A percentile compares a stretch with the other conserved stretches of the same genome.
phyloP scores from a whole-genome alignment of 2,329 filamentous ascomycete genomes.

The Diaporthe ampelina region DNA sequence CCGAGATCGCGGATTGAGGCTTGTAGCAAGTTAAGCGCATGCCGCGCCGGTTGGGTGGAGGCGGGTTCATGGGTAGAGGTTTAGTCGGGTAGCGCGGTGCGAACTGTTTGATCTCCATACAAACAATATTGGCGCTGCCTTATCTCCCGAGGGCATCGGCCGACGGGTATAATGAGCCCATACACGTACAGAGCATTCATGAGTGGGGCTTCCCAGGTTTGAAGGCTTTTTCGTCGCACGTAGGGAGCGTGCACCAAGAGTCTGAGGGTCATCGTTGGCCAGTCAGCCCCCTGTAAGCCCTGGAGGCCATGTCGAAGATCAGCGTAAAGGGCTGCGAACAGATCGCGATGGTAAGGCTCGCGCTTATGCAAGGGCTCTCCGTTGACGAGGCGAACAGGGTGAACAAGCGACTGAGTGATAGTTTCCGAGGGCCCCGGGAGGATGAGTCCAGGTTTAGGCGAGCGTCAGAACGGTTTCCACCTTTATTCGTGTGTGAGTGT shows the following conservation, averaged over 20 bases:
- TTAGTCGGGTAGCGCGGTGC: background rate
- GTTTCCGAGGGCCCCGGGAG: conserved; percentile 22
- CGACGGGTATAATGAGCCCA: background rate
- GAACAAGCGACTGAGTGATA: background rate
- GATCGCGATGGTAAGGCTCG: background rate
- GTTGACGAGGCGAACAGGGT: background rate
- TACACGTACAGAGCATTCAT: background rate
- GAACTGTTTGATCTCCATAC: background rate
- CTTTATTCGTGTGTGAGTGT: background rate
- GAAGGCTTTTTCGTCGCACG: background rate
- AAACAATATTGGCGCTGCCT: background rate
- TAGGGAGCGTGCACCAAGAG: too few species aligned
- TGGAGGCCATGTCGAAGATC: background rate
- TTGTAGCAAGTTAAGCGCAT: conserved; percentile 8
- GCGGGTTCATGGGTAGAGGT: background rate
- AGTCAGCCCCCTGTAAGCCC: background rate
- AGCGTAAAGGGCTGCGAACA: conserved; percentile 6
- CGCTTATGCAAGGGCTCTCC: conserved; percentile 16
- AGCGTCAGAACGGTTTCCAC: conserved; percentile 28
- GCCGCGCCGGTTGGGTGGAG: background rate
- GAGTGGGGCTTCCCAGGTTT: background rate
- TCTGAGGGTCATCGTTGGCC: background rate
- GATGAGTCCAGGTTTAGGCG: conserved; percentile 14
- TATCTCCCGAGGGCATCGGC: background rate
- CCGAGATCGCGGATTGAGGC: background rate